Base-by-base conservation (phyloP, 345 rosid species). In the Ceriops decandra region DNA sequence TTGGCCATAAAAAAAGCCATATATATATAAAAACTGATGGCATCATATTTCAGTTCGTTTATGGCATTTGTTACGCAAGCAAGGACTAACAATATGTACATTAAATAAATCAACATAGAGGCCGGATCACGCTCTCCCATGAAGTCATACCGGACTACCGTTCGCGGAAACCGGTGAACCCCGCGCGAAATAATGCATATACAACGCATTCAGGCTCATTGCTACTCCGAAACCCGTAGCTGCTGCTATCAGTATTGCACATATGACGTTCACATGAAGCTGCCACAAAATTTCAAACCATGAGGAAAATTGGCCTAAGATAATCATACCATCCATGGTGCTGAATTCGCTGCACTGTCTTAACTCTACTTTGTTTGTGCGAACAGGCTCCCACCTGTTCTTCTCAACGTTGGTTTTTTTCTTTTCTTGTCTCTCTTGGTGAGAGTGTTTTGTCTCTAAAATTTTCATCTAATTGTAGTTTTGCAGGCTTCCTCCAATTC, bases 181-280 rank as follows among this genome's bases (percentile, higher is more conserved):
- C 91, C 86, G 77, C 11, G 80, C 26, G 33, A 74, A 77, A 52
- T 73, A 80, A n/a, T 81, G 81, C 58, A 85, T 69, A 70, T 80
- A 95, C 75, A 91, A 67, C 15, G 89, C 72, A 76, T 95, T 95
- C 76, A 95, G 76, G 76, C 86, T 66, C 95, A 87, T 84, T 5
- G 96, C 87, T 61, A 82, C 69, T n/a, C 95, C 99, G 15, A 95
- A 95, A 72, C 96, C 92, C 71, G 87, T 28, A 62, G 85, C 79
- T 16, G 90, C 81, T 4, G 98, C 79, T 26, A 87, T 79, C 70
- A 91, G 73, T 71, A 91, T 79, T 0, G 97, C 77, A 38, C 76
- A 83, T 65, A 89, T 64, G 28, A 91, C 90, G 67, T 81, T 85
- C 64, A 93, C 47, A 78, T 80, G 84, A 76, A 91, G 79, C 98